Base-by-base conservation (phyloP, 345 rosid species). In the Gossypium sturtianum region DNA sequence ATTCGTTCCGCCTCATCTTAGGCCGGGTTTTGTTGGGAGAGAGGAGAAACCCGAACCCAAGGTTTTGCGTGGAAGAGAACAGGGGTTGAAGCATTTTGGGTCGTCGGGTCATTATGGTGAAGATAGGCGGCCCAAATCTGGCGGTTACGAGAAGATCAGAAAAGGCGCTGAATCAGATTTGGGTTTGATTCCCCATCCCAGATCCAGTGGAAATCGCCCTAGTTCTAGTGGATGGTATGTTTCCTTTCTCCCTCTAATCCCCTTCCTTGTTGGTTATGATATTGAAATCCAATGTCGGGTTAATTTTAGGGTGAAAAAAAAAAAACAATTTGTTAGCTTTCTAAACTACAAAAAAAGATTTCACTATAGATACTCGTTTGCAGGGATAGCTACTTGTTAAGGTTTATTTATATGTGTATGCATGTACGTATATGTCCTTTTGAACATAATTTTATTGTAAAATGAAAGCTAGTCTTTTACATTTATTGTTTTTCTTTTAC, bases 1-100 rank as follows among this genome's bases (percentile, higher is more conserved):
- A 76, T 93, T 93, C 53, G 90, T 93, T 65, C 97, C 98, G 41
- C 98, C 98, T 64, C 97, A 93, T 88, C 98, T 93, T 41, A 89
- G 98, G 79, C 98, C 97, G 20, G 96, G 96, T 9, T 91, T 90
- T 66, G 82, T 69, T 10, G 88, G 89, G 8, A 90, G 76, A 73
- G 88, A 91, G 77, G 93, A 87, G 82, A 86, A 74, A 73, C 91
- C 88, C 3, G 83, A 70, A 9, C 77, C 75, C 13, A 81, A 80
- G 73, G 79, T 77, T 22, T 51, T 43, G 13, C 75, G 81, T 22
- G 77, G 70, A 23, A 78, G 74, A 51, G 82, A 75, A 44, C 66
- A 53, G 48, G 74, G 63, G 25, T 81, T 63, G 71, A 79, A 77
- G 78, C 86, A 75, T 83, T 69, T 77, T 52, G 86, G 84, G 12